Conservation (phyloP, 192 early-diverging fungal genomes). For the Umbelopsis sp. region DNA sequence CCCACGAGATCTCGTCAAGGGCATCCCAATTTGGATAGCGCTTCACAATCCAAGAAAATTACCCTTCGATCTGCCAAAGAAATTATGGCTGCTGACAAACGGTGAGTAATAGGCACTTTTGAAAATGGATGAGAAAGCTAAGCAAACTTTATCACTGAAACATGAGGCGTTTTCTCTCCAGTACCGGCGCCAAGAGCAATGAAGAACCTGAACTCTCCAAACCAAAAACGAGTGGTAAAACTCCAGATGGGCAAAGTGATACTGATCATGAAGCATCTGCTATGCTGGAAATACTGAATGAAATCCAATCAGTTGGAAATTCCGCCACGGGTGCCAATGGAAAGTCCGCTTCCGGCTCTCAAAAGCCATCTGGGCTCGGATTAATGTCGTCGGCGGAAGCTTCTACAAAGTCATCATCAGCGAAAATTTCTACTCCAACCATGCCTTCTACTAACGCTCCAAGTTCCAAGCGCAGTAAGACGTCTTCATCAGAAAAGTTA, state of each 20-base stretch:
- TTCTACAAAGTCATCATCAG: background rate
- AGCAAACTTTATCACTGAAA: background rate
- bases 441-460: background rate
- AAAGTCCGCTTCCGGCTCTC: constrained; percentile 1
- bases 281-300: background rate
- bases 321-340: background rate
- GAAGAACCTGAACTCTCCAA: background rate
- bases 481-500: constrained; percentile 4
- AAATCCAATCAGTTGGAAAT: constrained; percentile 12
- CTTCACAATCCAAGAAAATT: constrained; percentile 11
- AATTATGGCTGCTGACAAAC: constrained; percentile 13
- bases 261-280: constrained; percentile 3
- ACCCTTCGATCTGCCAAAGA: constrained; percentile 17
- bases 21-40: background rate
- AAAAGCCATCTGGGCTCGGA: constrained; percentile 15
- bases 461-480: constrained; percentile 1
- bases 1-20: constrained; percentile 10
- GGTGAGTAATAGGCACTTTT: background rate
- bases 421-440: background rate
- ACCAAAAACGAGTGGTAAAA: constrained; percentile 1
- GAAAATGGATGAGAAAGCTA: background rate
- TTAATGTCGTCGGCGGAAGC: background rate
- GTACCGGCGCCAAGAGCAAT: background rate
- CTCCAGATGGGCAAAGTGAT: background rate
- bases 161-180: background rate